Evolutionary conservation across 2,329 filamentous ascomycete species (phyloP).

Genomic region (Colletotrichum filicis): DNA sequence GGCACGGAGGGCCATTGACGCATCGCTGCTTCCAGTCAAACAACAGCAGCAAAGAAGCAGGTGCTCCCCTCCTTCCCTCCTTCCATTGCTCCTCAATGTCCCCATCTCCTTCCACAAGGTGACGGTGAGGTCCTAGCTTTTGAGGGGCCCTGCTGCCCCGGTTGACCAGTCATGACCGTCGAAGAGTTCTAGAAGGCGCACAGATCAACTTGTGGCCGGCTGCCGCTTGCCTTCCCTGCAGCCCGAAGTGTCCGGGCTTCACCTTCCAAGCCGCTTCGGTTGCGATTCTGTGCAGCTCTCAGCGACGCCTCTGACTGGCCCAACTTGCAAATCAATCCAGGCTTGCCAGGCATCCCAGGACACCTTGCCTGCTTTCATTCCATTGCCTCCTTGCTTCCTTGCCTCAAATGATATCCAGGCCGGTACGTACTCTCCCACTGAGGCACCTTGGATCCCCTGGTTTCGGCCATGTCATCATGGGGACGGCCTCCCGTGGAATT

Average conservation of each 20-base stretch:
- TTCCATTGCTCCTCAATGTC: slow-evolving; percentile 5
- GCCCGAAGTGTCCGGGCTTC: slow-evolving; percentile 37
- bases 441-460: slow-evolving; percentile 28
- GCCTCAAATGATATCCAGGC: background rate
- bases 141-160: slow-evolving; percentile 31
- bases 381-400: background rate
- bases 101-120: slow-evolving; percentile 14
- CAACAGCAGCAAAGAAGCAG: slow-evolving; percentile 12
- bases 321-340: background rate
- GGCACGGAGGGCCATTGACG: slow-evolving; percentile 28
- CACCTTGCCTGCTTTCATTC: background rate
- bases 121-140: slow-evolving; percentile 32
- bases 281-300: slow-evolving; percentile 36
- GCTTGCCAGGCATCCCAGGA: background rate
- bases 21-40: slow-evolving; percentile 34
- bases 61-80: slow-evolving; percentile 6
- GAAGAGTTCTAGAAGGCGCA: slow-evolving; percentile 40
- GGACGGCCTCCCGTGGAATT: slow-evolving; percentile 30
- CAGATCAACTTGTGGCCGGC: slow-evolving; percentile 18
- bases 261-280: slow-evolving; percentile 37
- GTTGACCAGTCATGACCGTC: slow-evolving; percentile 35
- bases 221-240: slow-evolving; percentile 29
- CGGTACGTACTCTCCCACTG: background rate
- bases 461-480: slow-evolving; percentile 36
- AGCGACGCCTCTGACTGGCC: slow-evolving; percentile 26